Percentiles rank a stretch among this genome's conserved stretches.
Conservation (phyloP, 768 basidiomycete genomes). For the Trichaptum fuscoviolaceum region DNA sequence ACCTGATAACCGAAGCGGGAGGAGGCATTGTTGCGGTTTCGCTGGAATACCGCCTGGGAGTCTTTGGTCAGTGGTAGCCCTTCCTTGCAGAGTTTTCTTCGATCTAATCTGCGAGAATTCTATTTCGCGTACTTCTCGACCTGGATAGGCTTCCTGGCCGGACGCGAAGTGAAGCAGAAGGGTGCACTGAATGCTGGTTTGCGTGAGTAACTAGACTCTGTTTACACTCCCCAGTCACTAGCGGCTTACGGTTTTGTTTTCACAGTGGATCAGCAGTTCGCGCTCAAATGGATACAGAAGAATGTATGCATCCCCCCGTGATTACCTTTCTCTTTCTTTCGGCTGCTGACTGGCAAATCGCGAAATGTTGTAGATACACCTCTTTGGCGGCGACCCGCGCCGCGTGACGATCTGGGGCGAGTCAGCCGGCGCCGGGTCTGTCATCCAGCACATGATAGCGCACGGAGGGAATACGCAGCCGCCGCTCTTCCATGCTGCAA, state of each 20-base stretch:
- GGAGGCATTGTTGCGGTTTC: conserved; percentile 37
- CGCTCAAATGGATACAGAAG: conserved; percentile 37
- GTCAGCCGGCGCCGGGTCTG: conserved; percentile 39
- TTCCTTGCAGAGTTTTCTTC: no score
- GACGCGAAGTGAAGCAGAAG: conserved; percentile 32
- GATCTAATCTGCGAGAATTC: no score
- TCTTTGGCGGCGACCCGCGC: conserved; percentile 37
- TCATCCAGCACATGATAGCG: conserved; percentile 49
- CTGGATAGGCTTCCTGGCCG: conserved; percentile 37
- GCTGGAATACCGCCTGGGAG: conserved; percentile 34
- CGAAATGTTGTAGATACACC: conserved; percentile 24
- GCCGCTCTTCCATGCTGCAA: conserved; percentile 37
- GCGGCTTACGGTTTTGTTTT: no score
- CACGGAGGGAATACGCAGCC: conserved; percentile 42
- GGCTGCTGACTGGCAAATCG: background rate
- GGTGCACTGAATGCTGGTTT: conserved; percentile 47
- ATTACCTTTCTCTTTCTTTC: background rate
- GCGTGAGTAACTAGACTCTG: conserved; percentile 26
- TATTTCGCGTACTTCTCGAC: no score
- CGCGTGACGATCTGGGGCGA: conserved; percentile 40
- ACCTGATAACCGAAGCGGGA: conserved; percentile 36
- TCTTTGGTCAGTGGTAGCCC: conserved; percentile 31
- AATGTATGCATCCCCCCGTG: conserved; percentile 21
- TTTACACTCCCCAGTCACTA: background rate
- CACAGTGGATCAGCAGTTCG: conserved; percentile 40